phyloP scores from a whole-genome alignment of 805 yeast genomes.

The Candida tallmaniae region DNA sequence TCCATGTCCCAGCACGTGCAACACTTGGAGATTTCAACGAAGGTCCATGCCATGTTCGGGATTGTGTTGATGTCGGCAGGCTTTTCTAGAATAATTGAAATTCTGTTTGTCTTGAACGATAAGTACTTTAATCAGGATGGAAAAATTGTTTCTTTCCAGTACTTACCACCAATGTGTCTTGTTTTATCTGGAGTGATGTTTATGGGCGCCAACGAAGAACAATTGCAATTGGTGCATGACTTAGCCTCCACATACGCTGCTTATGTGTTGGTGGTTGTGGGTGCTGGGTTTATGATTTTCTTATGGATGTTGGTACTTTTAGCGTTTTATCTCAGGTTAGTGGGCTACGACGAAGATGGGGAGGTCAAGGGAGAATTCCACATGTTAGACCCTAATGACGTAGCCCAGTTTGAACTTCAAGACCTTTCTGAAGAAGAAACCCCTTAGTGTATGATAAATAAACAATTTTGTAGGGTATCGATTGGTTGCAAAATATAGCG shows the following conservation, averaged over 20 bases:
- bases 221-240: constrained; percentile 61
- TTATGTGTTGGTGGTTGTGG: constrained; percentile 64
- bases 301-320: constrained; percentile 62
- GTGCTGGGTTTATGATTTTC: constrained; percentile 69
- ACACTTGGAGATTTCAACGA: constrained; percentile 68
- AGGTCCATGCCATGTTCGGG: constrained; percentile 87
- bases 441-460: not conserved
- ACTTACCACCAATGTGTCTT: constrained; percentile 77
- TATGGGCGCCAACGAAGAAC: constrained; percentile 94
- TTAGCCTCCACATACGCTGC: constrained; percentile 83
- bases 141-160: constrained; percentile 68
- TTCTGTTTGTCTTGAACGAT: constrained; percentile 71
- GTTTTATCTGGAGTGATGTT: constrained; percentile 76
- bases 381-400: constrained; percentile 15
- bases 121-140: constrained; percentile 37
- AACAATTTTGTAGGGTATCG: not conserved
- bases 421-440: constrained; percentile 25
- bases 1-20: constrained; percentile 92
- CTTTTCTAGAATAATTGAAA: constrained; percentile 68
- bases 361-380: constrained; percentile 17
- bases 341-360: constrained; percentile 40
- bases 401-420: constrained; percentile 32
- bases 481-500: not conserved
- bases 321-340: constrained; percentile 49
- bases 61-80: constrained; percentile 77